Evolutionary conservation across 2,329 filamentous ascomycete genomes (phyloP).

Genomic region (Phyllosticta paracitricarpa): DNA sequence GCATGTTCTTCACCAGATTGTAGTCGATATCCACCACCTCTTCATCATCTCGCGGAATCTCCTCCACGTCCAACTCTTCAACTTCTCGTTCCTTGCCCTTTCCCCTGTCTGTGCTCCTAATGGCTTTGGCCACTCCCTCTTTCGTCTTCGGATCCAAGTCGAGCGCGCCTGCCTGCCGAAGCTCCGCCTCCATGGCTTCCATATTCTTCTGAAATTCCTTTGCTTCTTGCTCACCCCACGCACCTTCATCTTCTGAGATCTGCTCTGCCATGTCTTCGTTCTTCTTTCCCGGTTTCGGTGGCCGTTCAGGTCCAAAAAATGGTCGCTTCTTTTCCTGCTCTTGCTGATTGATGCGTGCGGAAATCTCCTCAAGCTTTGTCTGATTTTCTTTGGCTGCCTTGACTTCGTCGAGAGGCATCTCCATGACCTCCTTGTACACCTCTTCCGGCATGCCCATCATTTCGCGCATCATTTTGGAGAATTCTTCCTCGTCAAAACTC

Average conservation of each 20-base stretch:
- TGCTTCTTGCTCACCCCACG: conserved; percentile 41
- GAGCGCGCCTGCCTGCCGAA: conserved; percentile 59
- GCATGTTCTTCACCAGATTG: conserved; percentile 78
- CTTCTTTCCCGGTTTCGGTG: conserved; percentile 14
- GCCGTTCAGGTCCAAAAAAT: conserved; percentile 9
- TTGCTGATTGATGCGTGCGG: conserved; percentile 1
- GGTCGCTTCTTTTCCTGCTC: conserved; percentile 1
- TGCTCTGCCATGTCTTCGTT: conserved; percentile 25
- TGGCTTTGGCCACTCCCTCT: conserved; percentile 10
- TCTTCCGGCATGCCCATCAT: conserved; percentile 62
- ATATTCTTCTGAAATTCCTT: conserved; percentile 56
- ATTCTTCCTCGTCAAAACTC: conserved; percentile 76
- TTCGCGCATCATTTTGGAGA: conserved; percentile 78
- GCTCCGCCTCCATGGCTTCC: conserved; percentile 61
- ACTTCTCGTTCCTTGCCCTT: conserved; percentile 10
- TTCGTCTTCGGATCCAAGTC: conserved; percentile 27
- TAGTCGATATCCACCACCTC: conserved; percentile 63
- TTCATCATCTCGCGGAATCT: conserved; percentile 35
- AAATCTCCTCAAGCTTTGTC: background rate
- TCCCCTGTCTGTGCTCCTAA: conserved; percentile 20
- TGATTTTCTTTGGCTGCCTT: background rate
- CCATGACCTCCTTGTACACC: conserved; percentile 23
- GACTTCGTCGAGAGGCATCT: conserved; percentile 13
- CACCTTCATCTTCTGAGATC: conserved; percentile 18
- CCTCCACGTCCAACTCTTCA: conserved; percentile 20